Evolutionary conservation across 768 basidiomycete species (phyloP), one percentile per base, ranked within the genome.

Genomic region (Kwoniella pini): DNA sequence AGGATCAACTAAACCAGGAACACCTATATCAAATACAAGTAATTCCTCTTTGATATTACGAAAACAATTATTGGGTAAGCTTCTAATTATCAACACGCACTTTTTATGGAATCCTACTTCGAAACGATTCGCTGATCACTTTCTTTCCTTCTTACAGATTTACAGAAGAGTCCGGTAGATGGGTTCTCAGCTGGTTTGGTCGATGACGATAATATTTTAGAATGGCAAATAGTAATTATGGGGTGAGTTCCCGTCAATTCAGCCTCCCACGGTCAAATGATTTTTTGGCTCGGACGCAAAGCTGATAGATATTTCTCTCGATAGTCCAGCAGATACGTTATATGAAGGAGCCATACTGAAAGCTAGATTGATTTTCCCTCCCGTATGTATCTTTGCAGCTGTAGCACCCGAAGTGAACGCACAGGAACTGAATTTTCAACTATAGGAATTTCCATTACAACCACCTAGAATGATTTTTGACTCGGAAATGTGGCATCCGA

Each of bases 301-400:
- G 43, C 26, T 26, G 22, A 1, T 22, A 57, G 50, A 2, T 36
- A 2, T 21, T 7, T 31, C 27, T 17, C 19, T 50, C 13, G 13
- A 24, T 78, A 96, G 94, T 10, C 91, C 95, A 30, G 84, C 88
- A 31, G 94, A 97, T 76, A 95, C 94, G 15, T 81, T 96, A 40
- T 98, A 97, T 75, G 95, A 99, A 80, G 96, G 95, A 61, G 96
- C 91, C 7, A 90, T 98, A 79, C 89, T 95, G 81, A 93, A 91
- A 80, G 92, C 93, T 17, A 84, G 88, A 54, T 80, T 98, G 58
- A 83, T 87, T 4, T 98, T 99, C 79, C 95, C 94, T 7, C 81
- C 84, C 9, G 79, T 77, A 46, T 51, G 67, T 67, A 9, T 40
- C 22, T 31, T 21, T 2, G 43, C 33, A 44, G 48, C 38, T 46